Conservation (phyloP, 2,329 filamentous ascomycete species). For the Fusarium sp. region DNA sequence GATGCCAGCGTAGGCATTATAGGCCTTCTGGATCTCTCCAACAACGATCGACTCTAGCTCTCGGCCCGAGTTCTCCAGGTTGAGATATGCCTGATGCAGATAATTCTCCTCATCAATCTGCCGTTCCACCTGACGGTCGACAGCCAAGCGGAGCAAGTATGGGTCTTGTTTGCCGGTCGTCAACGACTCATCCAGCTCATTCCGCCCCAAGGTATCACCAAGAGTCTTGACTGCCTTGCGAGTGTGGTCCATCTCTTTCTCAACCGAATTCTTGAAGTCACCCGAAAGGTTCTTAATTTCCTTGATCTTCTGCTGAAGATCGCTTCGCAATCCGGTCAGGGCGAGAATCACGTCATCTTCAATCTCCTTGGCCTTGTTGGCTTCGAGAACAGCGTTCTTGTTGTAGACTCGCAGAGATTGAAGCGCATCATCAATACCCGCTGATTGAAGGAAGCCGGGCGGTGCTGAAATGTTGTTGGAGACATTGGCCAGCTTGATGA, state of each 20-base stretch:
- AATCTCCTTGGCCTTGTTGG: slow-evolving; percentile 90
- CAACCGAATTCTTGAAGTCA: slow-evolving; percentile 97
- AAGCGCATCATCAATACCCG: slow-evolving; percentile 89
- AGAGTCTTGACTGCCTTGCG: slow-evolving; percentile 81
- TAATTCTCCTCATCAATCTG: slow-evolving; percentile 99
- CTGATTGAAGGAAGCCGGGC: slow-evolving; percentile 79
- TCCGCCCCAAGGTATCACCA: slow-evolving; percentile 84
- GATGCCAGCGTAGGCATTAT: slow-evolving; percentile 92
- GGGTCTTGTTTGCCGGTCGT: slow-evolving; percentile 91
- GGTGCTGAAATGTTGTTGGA: slow-evolving; percentile 85
- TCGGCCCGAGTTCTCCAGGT: slow-evolving; percentile 91
- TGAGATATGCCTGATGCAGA: slow-evolving; percentile 93
- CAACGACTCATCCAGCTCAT: slow-evolving; percentile 78
- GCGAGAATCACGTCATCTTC: slow-evolving; percentile 92
- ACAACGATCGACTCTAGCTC: slow-evolving; percentile 97
- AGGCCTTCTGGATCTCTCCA: slow-evolving; percentile 97
- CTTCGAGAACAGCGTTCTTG: slow-evolving; percentile 81
- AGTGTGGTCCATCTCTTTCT: slow-evolving; percentile 92
- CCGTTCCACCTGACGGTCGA: slow-evolving; percentile 90
- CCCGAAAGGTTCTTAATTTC: slow-evolving; percentile 94
- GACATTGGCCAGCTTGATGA: slow-evolving; percentile 85
- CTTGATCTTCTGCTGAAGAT: slow-evolving; percentile 96
- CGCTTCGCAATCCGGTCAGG: slow-evolving; percentile 85
- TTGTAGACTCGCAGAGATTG: slow-evolving; percentile 86
- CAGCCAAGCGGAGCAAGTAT: slow-evolving; percentile 85